phyloP scores from a whole-genome alignment of 2,329 filamentous ascomycete genomes.

The Stromatinia cepivora region DNA sequence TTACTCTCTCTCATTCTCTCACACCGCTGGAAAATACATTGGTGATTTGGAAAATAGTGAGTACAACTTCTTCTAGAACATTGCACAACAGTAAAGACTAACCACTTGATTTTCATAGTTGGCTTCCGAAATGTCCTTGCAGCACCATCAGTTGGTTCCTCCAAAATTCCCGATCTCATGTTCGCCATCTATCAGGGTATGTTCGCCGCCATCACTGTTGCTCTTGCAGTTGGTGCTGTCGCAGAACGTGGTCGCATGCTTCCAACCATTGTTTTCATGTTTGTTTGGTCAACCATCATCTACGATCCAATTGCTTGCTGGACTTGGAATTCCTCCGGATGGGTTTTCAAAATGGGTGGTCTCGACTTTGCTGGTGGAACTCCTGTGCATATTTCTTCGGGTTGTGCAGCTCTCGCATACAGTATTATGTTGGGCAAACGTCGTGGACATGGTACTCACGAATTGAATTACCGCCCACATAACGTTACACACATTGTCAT shows the following conservation, averaged over 20 bases:
- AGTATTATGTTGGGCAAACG: slow-evolving; percentile 81
- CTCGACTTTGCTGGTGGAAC: slow-evolving; percentile 90
- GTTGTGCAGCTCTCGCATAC: slow-evolving; percentile 81
- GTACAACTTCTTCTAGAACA: slow-evolving; percentile 13
- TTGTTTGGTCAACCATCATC: slow-evolving; percentile 85
- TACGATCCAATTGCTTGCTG: slow-evolving; percentile 94
- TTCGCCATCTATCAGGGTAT: slow-evolving; percentile 87
- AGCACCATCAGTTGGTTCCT: slow-evolving; percentile 71
- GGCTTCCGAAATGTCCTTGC: slow-evolving; percentile 76
- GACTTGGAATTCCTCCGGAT: slow-evolving; percentile 86
- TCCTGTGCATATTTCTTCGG: slow-evolving; percentile 85
- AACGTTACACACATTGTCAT: slow-evolving; percentile 92
- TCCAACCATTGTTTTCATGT: slow-evolving; percentile 88
- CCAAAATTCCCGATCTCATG: slow-evolving; percentile 75
- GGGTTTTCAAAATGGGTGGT: slow-evolving; percentile 76
- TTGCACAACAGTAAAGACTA: neutral
- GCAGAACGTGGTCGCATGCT: slow-evolving; percentile 87
- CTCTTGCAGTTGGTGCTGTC: slow-evolving; percentile 79
- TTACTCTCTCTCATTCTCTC: slow-evolving; percentile 53
- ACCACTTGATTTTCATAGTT: slow-evolving; percentile 43
- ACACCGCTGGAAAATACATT: slow-evolving; percentile 60
- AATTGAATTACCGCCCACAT: slow-evolving; percentile 88
- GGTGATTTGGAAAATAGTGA: slow-evolving; percentile 71
- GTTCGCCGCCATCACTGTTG: slow-evolving; percentile 85
- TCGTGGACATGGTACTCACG: slow-evolving; percentile 76